Evolutionary conservation across 768 basidiomycete species (phyloP).

Genomic region (Pleurotus tuoliensis): DNA sequence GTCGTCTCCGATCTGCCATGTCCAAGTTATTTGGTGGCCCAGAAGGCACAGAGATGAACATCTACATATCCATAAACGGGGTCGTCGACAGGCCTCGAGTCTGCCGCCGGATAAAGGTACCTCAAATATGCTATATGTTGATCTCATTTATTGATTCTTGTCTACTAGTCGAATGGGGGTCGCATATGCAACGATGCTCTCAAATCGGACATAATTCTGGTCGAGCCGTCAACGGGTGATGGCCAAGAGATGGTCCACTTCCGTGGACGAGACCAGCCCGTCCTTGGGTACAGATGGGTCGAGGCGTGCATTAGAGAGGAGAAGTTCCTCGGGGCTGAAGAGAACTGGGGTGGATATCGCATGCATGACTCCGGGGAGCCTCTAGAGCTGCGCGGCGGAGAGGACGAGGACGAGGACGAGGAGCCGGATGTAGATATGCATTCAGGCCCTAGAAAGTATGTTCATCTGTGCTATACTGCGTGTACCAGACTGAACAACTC

Average conservation of each 20-base stretch:
- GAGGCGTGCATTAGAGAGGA: constrained; percentile 38
- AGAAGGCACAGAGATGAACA: no score
- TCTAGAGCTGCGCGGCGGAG: constrained; percentile 35
- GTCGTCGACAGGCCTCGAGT: no score
- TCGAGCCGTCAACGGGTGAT: constrained; percentile 47
- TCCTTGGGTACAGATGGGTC: constrained; percentile 55
- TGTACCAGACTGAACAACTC: constrained; percentile 12
- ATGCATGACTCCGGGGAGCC: constrained; percentile 36
- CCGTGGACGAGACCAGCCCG: constrained; percentile 50
- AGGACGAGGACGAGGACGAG: constrained; percentile 24
- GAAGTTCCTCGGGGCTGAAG: constrained; percentile 39
- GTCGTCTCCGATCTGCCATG: no score
- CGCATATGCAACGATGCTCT: constrained; percentile 44
- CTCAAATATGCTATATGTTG: constrained; percentile 9
- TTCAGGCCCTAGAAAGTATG: no score
- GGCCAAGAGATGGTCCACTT: constrained; percentile 56
- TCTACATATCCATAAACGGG: no score
- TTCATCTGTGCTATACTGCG: constrained; percentile 16
- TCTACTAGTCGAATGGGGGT: constrained; percentile 47
- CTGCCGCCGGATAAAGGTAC: constrained; percentile 40
- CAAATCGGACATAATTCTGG: constrained; percentile 54
- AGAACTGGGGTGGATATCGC: constrained; percentile 51
- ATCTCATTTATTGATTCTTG: constrained; percentile 4
- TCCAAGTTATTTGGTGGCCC: no score
- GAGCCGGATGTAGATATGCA: constrained; percentile 5